Percentiles rank a stretch among this genome's conserved stretches.
These are phyloP conservation scores for Obelidium mucronatum DNA, from an alignment of 192 early-diverging fungal species.

Conservation along the genomic window DNA sequence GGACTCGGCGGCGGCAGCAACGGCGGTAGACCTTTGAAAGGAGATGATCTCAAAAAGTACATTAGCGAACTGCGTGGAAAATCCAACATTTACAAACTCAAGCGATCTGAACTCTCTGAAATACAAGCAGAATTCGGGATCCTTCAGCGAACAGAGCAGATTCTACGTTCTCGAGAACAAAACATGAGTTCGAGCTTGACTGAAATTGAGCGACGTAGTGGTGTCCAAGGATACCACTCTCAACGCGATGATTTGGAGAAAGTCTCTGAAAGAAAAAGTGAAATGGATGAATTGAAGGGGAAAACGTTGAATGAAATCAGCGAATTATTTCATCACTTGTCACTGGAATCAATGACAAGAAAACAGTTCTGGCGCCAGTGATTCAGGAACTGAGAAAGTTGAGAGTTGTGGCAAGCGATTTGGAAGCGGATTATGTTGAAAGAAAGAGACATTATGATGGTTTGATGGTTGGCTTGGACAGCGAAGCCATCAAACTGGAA, in stretches of 20 bases:
- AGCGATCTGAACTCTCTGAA: conserved; percentile 60
- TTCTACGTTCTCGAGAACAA: conserved; percentile 14
- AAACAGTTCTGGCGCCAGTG: conserved; percentile 56
- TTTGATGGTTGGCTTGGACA: conserved; percentile 60
- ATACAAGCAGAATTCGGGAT: conserved; percentile 60
- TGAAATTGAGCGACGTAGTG: conserved; percentile 33
- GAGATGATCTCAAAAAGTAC: conserved; percentile 70
- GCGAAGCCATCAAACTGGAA: conserved; percentile 52
- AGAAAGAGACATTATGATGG: conserved; percentile 64
- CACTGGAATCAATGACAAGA: conserved; percentile 62
- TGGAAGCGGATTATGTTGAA: conserved; percentile 61
- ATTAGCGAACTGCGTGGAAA: conserved; percentile 67
- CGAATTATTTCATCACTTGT: conserved; percentile 58
- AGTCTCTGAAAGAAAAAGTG: conserved; percentile 65
- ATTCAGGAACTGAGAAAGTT: conserved; percentile 61
- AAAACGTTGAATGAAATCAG: conserved; percentile 60
- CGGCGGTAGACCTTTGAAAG: too few species aligned
- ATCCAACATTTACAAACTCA: conserved; percentile 62
- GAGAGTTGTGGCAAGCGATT: conserved; percentile 48
- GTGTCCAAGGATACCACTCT: conserved; percentile 24
- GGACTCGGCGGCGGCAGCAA: conserved; percentile 51
- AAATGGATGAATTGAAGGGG: conserved; percentile 65
- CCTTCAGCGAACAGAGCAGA: conserved; percentile 62
- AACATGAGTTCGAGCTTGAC: conserved; percentile 13
- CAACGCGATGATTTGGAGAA: conserved; percentile 33